Conservation (phyloP, 441 rosid species). For the Gossypium aridum region DNA sequence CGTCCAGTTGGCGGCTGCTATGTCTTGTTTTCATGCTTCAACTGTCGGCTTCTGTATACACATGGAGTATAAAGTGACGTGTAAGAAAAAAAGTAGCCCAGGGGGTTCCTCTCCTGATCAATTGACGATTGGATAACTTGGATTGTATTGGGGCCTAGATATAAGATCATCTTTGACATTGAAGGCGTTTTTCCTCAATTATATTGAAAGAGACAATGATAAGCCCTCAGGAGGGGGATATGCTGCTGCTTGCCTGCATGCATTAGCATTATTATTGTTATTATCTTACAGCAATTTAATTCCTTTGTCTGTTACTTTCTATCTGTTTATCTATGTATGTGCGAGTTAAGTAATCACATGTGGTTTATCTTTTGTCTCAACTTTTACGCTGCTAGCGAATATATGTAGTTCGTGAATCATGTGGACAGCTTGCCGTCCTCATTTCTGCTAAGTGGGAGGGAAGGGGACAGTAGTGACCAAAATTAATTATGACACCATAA, state of each 20-base stretch:
- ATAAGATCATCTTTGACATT: not conserved
- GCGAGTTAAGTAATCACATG: not conserved
- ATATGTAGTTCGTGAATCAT: not conserved
- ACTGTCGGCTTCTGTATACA: conserved; percentile 1
- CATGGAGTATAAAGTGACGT: not conserved
- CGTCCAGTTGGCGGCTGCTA: conserved; percentile 18
- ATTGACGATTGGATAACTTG: conserved; percentile 1
- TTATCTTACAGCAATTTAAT: not conserved
- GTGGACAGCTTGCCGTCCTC: not conserved
- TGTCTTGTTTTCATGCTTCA: not conserved
- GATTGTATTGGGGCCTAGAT: conserved; percentile 9
- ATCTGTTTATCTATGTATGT: not conserved
- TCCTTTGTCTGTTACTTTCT: not conserved
- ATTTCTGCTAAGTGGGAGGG: not conserved
- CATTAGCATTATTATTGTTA: not conserved
- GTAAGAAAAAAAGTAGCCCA: not conserved
- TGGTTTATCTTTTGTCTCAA: not conserved
- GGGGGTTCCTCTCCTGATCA: not conserved
- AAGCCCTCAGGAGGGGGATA: not conserved
- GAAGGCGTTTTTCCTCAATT: not conserved
- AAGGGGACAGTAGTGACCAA: not conserved
- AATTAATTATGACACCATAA: not conserved
- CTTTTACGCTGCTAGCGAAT: not conserved
- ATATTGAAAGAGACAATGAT: not conserved
- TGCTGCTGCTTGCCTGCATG: not conserved